Percentiles rank a stretch among this genome's conserved stretches.
Conservation (phyloP, 306 rosid genomes). For the Sicyos baderoa region DNA sequence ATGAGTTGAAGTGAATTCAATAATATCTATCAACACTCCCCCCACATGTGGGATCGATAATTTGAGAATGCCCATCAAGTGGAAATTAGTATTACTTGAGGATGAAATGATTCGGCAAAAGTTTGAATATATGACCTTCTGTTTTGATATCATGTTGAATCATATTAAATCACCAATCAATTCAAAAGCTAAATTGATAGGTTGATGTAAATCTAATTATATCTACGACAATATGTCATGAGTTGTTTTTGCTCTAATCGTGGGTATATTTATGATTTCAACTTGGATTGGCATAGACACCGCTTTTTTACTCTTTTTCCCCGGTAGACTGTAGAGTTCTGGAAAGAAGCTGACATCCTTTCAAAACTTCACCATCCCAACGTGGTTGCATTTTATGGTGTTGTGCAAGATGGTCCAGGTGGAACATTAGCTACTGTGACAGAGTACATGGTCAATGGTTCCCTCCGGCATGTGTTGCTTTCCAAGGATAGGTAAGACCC, state of each 20-base stretch:
- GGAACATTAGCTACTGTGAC: conserved; percentile 81
- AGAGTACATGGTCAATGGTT: conserved; percentile 86
- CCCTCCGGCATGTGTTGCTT: conserved; percentile 79
- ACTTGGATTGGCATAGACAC: background rate
- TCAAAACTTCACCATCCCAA: conserved; percentile 95
- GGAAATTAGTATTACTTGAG: too few relatives aligned
- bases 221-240: too few relatives aligned
- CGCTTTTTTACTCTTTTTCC: background rate
- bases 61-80: too few relatives aligned
- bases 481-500: conserved; percentile 71
- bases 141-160: too few relatives aligned
- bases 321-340: conserved; percentile 66
- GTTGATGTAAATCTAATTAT: too few relatives aligned
- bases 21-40: too few relatives aligned
- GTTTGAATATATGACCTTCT: too few relatives aligned
- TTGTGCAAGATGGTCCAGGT: conserved; percentile 88
- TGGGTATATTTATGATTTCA: conserved; percentile 5
- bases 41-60: too few relatives aligned
- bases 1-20: too few relatives aligned
- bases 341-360: conserved; percentile 90
- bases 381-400: conserved; percentile 87
- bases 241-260: background rate
- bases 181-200: too few relatives aligned
- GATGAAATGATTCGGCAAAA: too few relatives aligned
- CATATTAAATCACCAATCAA: too few relatives aligned